Evolutionary conservation across 768 basidiomycete species (phyloP), one percentile per base, ranked within the genome.

Genomic region (Suillus fuscotomentosus): DNA sequence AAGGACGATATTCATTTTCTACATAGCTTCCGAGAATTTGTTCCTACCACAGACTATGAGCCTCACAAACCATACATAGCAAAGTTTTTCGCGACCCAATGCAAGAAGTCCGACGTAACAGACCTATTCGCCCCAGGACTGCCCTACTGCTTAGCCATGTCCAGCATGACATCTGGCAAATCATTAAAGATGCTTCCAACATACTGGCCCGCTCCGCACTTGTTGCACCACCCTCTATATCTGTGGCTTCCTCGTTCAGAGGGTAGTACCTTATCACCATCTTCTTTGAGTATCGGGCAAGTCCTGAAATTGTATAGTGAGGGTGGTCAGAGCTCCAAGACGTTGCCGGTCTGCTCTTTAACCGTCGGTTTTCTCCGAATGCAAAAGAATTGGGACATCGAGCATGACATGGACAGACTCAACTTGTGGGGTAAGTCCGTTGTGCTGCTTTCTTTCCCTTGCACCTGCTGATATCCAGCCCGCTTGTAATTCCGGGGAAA

Each of bases 41-140:
- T 71, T 55, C 72, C 70, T 27, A 47, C 72, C 51, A 71, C 68
- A 3, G 31, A 22, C 24, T 73, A 72, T 8, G 71, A 71, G 24
- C 27, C 70, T 31, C 73, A 68, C 53, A 65, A 67, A 39, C 70
- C 71, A 0, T 70, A 67, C 24, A 5, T 73, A 38, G 39, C 45
- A 56, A 64, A 42, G 36, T 63, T 72, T 22, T 60, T 64, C 38
- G 43, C 47, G 7, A 60, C 22, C 47, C 55, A 55, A 9, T 31
- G 65, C 7, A 20, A 27, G 17, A 60, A 56, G 20, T 31, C 38
- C 13, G 72, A 72, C 22, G 65, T 68, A 63, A 65, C 61, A 41
- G 63, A 72, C 60, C 64, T 72, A 62, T 71, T 71, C 59, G 67
- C 70, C 1, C 70, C 68, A 4, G 72, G 71, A 0, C 36, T 72